These are phyloP conservation scores for Penicillium sp. DNA, from an alignment of 2,329 filamentous ascomycete genomes.

Conservation along the genomic window DNA sequence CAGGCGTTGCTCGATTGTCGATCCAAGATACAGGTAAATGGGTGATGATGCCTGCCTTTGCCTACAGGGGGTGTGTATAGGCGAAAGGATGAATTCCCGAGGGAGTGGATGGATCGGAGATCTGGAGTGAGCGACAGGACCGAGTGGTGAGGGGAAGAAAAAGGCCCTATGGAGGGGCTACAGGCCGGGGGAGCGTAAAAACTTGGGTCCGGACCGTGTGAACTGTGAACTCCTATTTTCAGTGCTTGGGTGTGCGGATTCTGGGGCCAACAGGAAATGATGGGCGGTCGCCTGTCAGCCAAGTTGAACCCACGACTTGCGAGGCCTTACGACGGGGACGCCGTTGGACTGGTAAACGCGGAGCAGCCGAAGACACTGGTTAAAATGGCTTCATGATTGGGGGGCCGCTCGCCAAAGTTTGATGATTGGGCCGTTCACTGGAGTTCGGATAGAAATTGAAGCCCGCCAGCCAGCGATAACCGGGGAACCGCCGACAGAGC, in stretches of 20 bases:
- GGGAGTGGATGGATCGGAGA: constrained; percentile 5
- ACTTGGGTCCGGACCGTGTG: not conserved
- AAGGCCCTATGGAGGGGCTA: constrained; percentile 10
- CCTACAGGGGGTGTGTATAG: not conserved
- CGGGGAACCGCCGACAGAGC: constrained; percentile 1
- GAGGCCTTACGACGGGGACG: not conserved
- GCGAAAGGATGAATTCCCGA: constrained; percentile 2
- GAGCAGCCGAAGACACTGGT: not conserved
- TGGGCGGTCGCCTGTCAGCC: not conserved
- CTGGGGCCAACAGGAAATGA: constrained; percentile 2
- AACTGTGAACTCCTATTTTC: not conserved
- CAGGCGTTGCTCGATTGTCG: constrained; percentile 7
- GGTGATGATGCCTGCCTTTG: not conserved
- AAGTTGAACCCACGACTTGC: not conserved
- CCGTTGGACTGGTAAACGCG: not conserved
- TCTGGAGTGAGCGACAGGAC: constrained; percentile 7
- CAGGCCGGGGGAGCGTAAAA: constrained; percentile 4
- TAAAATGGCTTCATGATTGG: not conserved
- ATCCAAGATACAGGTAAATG: not conserved
- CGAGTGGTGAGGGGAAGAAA: constrained; percentile 6
- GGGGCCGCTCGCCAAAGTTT: not conserved
- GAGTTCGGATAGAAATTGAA: constrained; percentile 2
- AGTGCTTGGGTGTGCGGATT: constrained; percentile 1
- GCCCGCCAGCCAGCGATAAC: not conserved
- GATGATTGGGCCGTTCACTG: not conserved